Percentiles rank a stretch among this genome's conserved stretches.
These are phyloP conservation scores for Colletotrichum truncatum DNA, from an alignment of 2,329 filamentous ascomycete species.

Conservation along the genomic window DNA sequence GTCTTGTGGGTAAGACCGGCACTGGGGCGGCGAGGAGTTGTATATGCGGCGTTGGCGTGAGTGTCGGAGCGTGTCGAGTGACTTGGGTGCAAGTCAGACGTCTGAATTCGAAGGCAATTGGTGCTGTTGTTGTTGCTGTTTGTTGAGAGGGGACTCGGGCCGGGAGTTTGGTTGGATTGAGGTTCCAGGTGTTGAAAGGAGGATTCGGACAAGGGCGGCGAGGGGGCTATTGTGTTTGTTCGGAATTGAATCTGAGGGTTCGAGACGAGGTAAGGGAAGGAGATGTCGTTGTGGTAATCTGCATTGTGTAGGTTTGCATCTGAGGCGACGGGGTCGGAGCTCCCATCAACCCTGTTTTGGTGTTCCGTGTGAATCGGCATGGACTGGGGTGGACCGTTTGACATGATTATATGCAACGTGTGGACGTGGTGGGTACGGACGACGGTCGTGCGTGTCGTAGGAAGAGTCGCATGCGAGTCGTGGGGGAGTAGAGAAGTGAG, in stretches of 20 bases:
- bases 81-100: slow-evolving; percentile 39
- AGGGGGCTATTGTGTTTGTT: slow-evolving; percentile 50
- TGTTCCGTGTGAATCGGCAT: slow-evolving; percentile 22
- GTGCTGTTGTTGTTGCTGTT: slow-evolving; percentile 33
- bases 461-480: slow-evolving; percentile 12
- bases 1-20: slow-evolving; percentile 47
- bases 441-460: slow-evolving; percentile 24
- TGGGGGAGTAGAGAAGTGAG: slow-evolving; percentile 22
- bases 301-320: slow-evolving; percentile 29
- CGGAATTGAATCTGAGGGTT: slow-evolving; percentile 43
- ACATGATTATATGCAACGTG: slow-evolving; percentile 30
- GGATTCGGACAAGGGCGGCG: slow-evolving; percentile 39
- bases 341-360: slow-evolving; percentile 28
- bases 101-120: slow-evolving; percentile 50
- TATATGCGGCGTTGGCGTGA: slow-evolving; percentile 41
- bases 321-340: slow-evolving; percentile 25
- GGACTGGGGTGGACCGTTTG: slow-evolving; percentile 30
- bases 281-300: slow-evolving; percentile 26
- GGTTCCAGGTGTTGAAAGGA: slow-evolving; percentile 28
- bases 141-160: slow-evolving; percentile 22
- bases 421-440: slow-evolving; percentile 28
- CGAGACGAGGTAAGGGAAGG: slow-evolving; percentile 29
- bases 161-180: slow-evolving; percentile 5
- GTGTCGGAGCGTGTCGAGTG: slow-evolving; percentile 38
- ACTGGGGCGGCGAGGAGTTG: slow-evolving; percentile 35